Evolutionary conservation across 192 early-diverging fungal species (phyloP).

Genomic region (Coemansia aciculifera): DNA sequence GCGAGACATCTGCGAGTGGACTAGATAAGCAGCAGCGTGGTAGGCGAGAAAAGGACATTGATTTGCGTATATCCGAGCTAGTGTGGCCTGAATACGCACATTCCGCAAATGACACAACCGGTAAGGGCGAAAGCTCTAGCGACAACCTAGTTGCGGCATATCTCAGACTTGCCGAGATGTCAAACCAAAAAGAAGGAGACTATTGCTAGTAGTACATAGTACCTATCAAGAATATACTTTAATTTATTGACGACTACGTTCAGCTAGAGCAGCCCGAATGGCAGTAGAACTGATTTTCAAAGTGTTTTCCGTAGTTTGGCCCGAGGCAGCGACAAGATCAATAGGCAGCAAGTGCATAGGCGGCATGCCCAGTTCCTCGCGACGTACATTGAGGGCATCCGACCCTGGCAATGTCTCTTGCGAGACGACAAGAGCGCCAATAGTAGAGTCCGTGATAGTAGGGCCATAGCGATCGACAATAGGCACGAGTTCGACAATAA

Average conservation of each 20-base stretch:
- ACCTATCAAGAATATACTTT: not conserved
- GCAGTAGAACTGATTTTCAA: constrained; percentile 80
- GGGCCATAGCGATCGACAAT: constrained; percentile 88
- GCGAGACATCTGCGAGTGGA: not conserved
- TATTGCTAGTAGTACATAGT: not conserved
- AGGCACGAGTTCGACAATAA: constrained; percentile 60
- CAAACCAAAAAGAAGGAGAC: not conserved
- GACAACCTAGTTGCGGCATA: constrained; percentile 35
- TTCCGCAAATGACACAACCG: not conserved
- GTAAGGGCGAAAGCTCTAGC: not conserved
- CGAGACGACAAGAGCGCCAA: constrained; percentile 82
- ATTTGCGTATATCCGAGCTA: not conserved
- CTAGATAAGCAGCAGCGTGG: not conserved
- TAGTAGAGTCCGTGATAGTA: constrained; percentile 66
- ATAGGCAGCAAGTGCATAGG: constrained; percentile 70
- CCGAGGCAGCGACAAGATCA: constrained; percentile 62
- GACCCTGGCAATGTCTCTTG: constrained; percentile 79
- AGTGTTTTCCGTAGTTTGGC: constrained; percentile 30
- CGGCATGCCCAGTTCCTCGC: constrained; percentile 57
- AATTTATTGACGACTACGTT: constrained; percentile 19
- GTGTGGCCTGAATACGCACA: constrained; percentile 12
- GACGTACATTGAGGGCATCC: constrained; percentile 72
- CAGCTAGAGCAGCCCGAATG: constrained; percentile 59
- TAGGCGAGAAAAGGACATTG: constrained; percentile 5
- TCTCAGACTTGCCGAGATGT: constrained; percentile 16